Conservation (phyloP, 129 eudicot genomes). For the Helianthus annuus region DNA sequence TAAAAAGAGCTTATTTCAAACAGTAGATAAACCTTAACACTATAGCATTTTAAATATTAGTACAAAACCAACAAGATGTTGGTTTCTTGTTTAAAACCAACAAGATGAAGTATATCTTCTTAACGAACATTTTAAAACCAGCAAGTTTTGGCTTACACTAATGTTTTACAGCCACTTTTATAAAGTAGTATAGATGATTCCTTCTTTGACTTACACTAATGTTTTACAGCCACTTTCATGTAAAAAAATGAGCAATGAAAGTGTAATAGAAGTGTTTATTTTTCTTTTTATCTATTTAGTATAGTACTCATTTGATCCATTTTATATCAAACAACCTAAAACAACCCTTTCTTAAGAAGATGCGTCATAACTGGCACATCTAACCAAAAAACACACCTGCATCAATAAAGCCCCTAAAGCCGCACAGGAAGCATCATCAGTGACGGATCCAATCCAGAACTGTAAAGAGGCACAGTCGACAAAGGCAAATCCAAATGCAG, state of each 20-base stretch:
- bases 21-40: no score
- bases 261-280: conserved; percentile 5
- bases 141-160: no score
- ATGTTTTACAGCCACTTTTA: no score
- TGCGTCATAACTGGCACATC: not conserved
- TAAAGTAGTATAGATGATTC: not conserved
- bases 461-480: conserved; percentile 93
- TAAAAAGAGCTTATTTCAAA: no score
- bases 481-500: conserved; percentile 87
- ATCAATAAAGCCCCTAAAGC: conserved; percentile 86
- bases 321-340: not conserved
- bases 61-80: no score
- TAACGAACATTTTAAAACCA: no score
- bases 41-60: no score
- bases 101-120: no score
- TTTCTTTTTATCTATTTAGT: not conserved
- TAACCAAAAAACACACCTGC: conserved; percentile 59
- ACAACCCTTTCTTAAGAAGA: not conserved
- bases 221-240: conserved; percentile 11
- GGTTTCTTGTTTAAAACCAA: no score
- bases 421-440: conserved; percentile 89
- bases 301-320: not conserved
- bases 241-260: not conserved
- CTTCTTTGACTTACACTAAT: not conserved
- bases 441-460: conserved; percentile 91